Evolutionary conservation across 352 stramenopile species (phyloP), one percentile per base, ranked within the genome.

Genomic region (Phytophthora citrophthora): DNA sequence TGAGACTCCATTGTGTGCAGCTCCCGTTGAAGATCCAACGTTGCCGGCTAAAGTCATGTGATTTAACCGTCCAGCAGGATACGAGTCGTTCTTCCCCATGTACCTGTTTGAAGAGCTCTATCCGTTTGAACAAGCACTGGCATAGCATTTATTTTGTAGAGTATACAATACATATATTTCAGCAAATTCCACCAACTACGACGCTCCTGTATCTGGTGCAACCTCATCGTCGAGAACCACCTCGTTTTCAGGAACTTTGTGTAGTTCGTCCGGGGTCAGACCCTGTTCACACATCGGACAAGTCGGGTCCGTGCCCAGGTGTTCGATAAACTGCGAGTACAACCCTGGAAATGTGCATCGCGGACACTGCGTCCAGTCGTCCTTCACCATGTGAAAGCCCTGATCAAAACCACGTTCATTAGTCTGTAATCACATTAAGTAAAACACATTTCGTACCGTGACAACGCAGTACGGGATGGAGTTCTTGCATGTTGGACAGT

Each of bases 391-490:
- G 81, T 98, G 95, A 66, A 85, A 90, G 32, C 95, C 94, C 86
- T 93, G 40, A 18, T 16, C 61, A 51, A 39, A 38, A 50, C 60
- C 24, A 34, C 1, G 54, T 11, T 57, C 20, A 20, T 45, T 49
- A 55, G 36, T 4, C 16, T 53, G 2, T n/a, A 29, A 54, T 26
- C 16, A 20, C 26, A 15, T 48, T 15, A 49, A 27, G 8, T 8
- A 18, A 11, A 15, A 16, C 8, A 24, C 4, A 12, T 13, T 31
- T 43, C 78, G 20, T 50, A 94, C 86, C 53, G 94, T 97, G 31
- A 96, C 88, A 58, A 98, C 70, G 77, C 93, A 98, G 72, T 98
- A 98, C 0, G 95, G 95, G 26, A 98, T 83, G 61, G 89, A 84
- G 56, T 96, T 96, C 70, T 97, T 97, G 64, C 91, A 98, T 20